Evolutionary conservation across 257 asterid genomes (phyloP).

Genomic region (Gentiana macrophylla): DNA sequence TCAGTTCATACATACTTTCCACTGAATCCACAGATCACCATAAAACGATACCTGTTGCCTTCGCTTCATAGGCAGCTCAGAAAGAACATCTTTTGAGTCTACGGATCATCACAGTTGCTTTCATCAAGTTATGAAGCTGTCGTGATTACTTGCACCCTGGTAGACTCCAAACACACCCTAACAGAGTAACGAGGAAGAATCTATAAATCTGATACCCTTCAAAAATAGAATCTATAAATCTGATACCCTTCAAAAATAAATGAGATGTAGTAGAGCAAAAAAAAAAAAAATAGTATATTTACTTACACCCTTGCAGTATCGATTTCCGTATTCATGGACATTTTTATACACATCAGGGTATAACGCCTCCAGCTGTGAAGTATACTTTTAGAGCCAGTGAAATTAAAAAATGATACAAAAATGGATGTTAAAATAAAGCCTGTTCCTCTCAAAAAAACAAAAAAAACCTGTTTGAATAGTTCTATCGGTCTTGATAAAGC

Average conservation of each 20-base stretch:
- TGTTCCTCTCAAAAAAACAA: too few relatives aligned
- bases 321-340: conserved; percentile 81
- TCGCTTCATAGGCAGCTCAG: conserved; percentile 88
- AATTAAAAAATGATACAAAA: neutral
- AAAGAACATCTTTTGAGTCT: conserved; percentile 91
- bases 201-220: neutral
- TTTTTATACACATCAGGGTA: conserved; percentile 75
- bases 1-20: too few relatives aligned
- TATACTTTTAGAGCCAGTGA: conserved; percentile 5
- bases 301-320: conserved; percentile 99
- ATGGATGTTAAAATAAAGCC: too few relatives aligned
- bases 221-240: too few relatives aligned
- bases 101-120: conserved; percentile 87
- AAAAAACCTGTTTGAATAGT: conserved; percentile 86
- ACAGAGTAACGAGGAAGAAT: neutral
- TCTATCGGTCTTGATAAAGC: conserved; percentile 94
- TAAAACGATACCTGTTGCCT: conserved; percentile 59
- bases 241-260: too few relatives aligned
- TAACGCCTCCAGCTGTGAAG: conserved; percentile 79
- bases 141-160: conserved; percentile 98
- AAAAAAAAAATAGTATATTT: neutral
- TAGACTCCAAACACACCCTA: conserved; percentile 84
- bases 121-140: conserved; percentile 89
- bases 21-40: too few relatives aligned
- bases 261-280: conserved; percentile 1